Percentiles rank a stretch among this genome's conserved stretches.
phyloP scores from a whole-genome alignment of 306 rosid species.

The Astragalus membranaceus region DNA sequence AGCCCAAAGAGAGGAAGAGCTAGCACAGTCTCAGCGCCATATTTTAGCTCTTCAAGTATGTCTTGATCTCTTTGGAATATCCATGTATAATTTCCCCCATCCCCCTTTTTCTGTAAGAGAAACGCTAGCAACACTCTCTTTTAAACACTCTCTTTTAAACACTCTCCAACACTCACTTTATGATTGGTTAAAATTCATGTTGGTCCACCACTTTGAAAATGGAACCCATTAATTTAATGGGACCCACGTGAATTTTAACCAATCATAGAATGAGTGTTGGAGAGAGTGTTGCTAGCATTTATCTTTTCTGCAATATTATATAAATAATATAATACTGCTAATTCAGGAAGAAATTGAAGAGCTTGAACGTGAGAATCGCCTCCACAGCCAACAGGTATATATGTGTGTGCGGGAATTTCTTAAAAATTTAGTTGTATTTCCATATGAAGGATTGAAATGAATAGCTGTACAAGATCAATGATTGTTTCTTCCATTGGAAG shows the following conservation, averaged over 20 bases:
- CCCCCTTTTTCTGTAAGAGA: not conserved
- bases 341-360: conserved; percentile 94
- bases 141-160: too few relatives aligned
- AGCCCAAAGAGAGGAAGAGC: conserved; percentile 97
- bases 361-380: conserved; percentile 93
- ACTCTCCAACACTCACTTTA: too few relatives aligned
- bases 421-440: conserved; percentile 12
- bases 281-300: too few relatives aligned
- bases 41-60: conserved; percentile 97
- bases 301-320: not conserved
- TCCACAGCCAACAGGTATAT: conserved; percentile 92
- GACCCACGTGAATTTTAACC: too few relatives aligned
- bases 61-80: conserved; percentile 7
- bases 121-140: too few relatives aligned
- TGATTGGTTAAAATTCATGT: too few relatives aligned
- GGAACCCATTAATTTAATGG: too few relatives aligned
- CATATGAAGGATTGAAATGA: conserved; percentile 4
- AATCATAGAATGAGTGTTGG: too few relatives aligned
- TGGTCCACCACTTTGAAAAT: too few relatives aligned
- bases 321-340: conserved; percentile 22
- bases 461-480: not conserved
- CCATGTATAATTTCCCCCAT: not conserved
- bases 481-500: not conserved
- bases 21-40: conserved; percentile 90
- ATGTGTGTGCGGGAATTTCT: not conserved